Evolutionary conservation across 2,329 filamentous ascomycete genomes (phyloP), one percentile per base, ranked within the genome.

Genomic region (Monilinia polystroma): DNA sequence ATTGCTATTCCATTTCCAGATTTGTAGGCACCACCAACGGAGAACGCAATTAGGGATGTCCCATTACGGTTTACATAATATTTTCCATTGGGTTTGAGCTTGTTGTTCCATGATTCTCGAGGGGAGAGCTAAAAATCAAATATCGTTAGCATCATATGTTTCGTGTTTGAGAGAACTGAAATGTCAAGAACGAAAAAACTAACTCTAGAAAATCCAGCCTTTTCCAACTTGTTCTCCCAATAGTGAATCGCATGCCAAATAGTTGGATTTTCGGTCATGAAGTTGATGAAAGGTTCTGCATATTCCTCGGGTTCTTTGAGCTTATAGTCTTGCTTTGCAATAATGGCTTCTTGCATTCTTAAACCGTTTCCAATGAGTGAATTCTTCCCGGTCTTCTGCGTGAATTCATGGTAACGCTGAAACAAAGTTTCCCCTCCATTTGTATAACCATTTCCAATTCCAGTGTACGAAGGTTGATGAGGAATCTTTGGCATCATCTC

Each of bases 61-160:
- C 90, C 91, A 75, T 98, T 98, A 68, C 94, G 89, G 29, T 89
- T 90, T 35, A 89, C 85, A 77, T 89, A 97, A 84, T 97, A 98
- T 79, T 95, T 96, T 63, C 93, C 93, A 67, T 93, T 93, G 20
- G 85, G 82, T 76, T 90, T 80, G 66, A 98, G 81, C 75, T 90
- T 87, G 57, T 80, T 82, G 23, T 81, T 80, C 95, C 95, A 99
- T 68, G 84, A 82, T 69, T 93, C 88, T 58, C 94, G 88, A 75
- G 94, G 86, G 8, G 89, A 89, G n/a, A 93, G 84, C 85, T 90
- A 68, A 66, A 53, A 23, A 55, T 32, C 41, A 57, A 16, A 51
- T 11, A 60, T 41, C 1, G 8, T 62, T 51, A 62, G 45, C 29
- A 41, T 51, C n/a, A 12, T 51, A 1, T 23, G 10, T 16, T 51